Evolutionary conservation across 1,139 yeast genomes (phyloP).

Genomic region (Magnusiomyces fungicola): DNA sequence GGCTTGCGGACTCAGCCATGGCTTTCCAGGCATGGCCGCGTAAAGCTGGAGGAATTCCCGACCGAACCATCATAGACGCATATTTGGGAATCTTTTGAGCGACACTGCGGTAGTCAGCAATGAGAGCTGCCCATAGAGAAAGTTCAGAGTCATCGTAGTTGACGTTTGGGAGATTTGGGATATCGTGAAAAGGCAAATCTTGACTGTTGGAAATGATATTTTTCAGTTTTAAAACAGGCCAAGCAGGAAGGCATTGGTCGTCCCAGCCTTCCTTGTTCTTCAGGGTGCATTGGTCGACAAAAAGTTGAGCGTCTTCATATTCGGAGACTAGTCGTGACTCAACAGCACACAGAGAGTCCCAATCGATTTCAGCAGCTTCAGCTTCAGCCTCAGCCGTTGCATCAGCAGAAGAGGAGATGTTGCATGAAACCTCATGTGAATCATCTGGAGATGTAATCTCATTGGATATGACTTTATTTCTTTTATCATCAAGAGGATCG

Average conservation of each 20-base stretch:
- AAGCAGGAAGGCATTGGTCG: slow-evolving; percentile 6
- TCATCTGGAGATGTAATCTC: too few relatives aligned
- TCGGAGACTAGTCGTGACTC: slow-evolving; percentile 11
- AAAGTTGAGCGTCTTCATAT: slow-evolving; percentile 9
- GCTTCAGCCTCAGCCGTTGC: too few relatives aligned
- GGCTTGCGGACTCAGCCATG: slow-evolving; percentile 31
- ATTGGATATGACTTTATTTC: too few relatives aligned
- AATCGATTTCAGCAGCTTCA: too few relatives aligned
- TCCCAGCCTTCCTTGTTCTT: slow-evolving; percentile 14
- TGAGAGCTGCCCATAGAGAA: slow-evolving; percentile 32
- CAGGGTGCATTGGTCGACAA: slow-evolving; percentile 10
- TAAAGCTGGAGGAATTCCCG: slow-evolving; percentile 36
- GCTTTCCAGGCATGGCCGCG: slow-evolving; percentile 35
- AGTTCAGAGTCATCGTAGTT: slow-evolving; percentile 27
- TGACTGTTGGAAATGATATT: slow-evolving; percentile 9
- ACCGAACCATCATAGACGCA: slow-evolving; percentile 28
- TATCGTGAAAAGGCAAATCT: slow-evolving; percentile 21
- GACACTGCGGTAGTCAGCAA: slow-evolving; percentile 31
- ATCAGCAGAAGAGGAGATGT: too few relatives aligned
- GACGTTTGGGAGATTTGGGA: slow-evolving; percentile 21
- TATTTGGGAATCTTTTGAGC: slow-evolving; percentile 30
- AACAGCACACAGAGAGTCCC: slow-evolving; percentile 10
- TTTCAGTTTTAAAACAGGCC: slow-evolving; percentile 7
- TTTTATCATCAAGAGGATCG: too few relatives aligned
- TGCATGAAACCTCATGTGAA: too few relatives aligned